phyloP scores from a whole-genome alignment of 2,329 filamentous ascomycete species.

The Verticillium nonalfalfae region DNA sequence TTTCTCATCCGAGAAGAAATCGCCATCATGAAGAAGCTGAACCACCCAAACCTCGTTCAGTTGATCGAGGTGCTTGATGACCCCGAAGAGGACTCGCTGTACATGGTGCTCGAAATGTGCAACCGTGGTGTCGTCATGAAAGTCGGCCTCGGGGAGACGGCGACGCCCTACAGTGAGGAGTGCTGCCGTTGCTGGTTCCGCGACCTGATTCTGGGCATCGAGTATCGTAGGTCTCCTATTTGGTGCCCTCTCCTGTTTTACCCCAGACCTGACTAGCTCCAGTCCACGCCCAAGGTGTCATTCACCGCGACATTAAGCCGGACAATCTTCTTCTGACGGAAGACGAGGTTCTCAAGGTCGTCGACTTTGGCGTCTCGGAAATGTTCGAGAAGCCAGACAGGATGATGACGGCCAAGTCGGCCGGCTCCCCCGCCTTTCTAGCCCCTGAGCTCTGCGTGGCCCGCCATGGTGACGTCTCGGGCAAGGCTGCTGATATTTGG shows the following conservation, averaged over 20 bases:
- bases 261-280: conserved; percentile 5
- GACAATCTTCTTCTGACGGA: conserved; percentile 88
- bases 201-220: conserved; percentile 88
- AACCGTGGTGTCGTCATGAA: conserved; percentile 98
- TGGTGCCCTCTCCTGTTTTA: no score
- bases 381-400: conserved; percentile 79
- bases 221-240: conserved; percentile 60
- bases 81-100: conserved; percentile 89
- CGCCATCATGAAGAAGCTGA: conserved; percentile 97
- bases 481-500: conserved; percentile 91
- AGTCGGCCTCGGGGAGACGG: conserved; percentile 77
- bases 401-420: conserved; percentile 90
- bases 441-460: conserved; percentile 86
- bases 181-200: conserved; percentile 87
- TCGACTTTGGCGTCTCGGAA: conserved; percentile 98
- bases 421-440: conserved; percentile 90
- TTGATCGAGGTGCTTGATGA: conserved; percentile 94
- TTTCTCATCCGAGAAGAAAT: conserved; percentile 93
- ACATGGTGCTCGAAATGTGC: conserved; percentile 99
- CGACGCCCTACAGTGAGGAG: conserved; percentile 77
- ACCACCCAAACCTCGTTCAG: conserved; percentile 89
- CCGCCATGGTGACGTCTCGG: conserved; percentile 81
- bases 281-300: conserved; percentile 91
- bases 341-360: conserved; percentile 92
- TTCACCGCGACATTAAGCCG: conserved; percentile 96